These are phyloP conservation scores for Globisporangium splendens DNA, from an alignment of 352 stramenopile genomes.

Conservation along the genomic window DNA sequence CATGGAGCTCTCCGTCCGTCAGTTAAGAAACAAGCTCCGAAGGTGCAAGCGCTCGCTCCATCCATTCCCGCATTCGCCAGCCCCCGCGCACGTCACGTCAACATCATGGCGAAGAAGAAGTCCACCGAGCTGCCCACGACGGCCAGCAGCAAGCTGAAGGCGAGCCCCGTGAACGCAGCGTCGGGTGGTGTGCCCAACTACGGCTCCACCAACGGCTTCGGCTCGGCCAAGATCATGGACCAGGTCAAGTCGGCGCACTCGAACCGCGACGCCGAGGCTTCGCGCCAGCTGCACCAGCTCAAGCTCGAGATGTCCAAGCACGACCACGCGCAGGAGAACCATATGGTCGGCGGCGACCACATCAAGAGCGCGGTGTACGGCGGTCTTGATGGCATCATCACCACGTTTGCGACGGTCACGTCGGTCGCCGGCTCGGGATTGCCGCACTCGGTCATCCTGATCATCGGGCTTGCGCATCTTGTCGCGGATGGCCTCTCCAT, in stretches of 20 bases:
- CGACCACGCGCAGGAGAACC: constrained; percentile 68
- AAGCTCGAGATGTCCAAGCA: constrained; percentile 56
- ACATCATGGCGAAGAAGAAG: constrained; percentile 13
- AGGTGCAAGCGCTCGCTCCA: no score
- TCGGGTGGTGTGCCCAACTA: constrained; percentile 33
- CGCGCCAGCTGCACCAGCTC: constrained; percentile 59
- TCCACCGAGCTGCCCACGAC: constrained; percentile 2
- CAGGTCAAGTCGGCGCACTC: constrained; percentile 55
- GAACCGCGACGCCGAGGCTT: constrained; percentile 44
- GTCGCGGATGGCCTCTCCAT: constrained; percentile 94
- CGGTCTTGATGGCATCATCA: constrained; percentile 96
- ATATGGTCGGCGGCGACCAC: constrained; percentile 64
- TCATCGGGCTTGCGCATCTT: constrained; percentile 93
- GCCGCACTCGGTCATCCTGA: constrained; percentile 89
- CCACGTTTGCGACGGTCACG: constrained; percentile 94
- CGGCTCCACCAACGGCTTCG: constrained; percentile 25
- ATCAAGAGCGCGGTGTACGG: constrained; percentile 93
- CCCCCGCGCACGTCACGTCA: background rate
- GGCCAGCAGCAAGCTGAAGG: constrained; percentile 3
- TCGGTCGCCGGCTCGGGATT: constrained; percentile 90
- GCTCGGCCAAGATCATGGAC: constrained; percentile 37
- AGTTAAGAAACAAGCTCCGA: no score
- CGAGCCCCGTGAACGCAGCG: constrained; percentile 21
- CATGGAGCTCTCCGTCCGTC: no score
- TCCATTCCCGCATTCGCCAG: background rate